These are phyloP conservation scores for Arthrobotrys musiformis DNA, from an alignment of 2,329 filamentous ascomycete species.

Conservation along the genomic window DNA sequence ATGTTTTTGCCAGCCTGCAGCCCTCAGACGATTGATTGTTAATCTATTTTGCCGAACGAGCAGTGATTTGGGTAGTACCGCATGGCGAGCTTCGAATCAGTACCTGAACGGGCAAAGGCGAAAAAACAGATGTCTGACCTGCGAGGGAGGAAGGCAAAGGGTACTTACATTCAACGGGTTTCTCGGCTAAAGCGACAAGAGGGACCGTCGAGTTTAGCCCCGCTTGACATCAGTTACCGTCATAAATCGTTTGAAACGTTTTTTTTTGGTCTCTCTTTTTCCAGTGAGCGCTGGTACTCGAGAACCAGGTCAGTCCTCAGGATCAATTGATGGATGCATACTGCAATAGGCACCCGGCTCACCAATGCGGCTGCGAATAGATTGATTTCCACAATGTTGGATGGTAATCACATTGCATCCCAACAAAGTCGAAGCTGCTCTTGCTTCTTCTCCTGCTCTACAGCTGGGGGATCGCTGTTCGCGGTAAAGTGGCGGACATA, in stretches of 20 bases:
- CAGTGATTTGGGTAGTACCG: constrained; percentile 36
- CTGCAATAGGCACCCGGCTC: neutral
- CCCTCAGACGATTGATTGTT: constrained; percentile 6
- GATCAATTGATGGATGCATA: constrained; percentile 9
- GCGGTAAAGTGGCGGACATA: constrained; percentile 23
- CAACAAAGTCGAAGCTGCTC: constrained; percentile 34
- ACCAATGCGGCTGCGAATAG: constrained; percentile 14
- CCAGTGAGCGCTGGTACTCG: neutral
- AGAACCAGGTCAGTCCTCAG: neutral
- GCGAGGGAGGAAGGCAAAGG: constrained; percentile 21
- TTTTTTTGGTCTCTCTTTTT: neutral
- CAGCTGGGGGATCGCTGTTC: neutral
- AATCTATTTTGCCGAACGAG: constrained; percentile 53
- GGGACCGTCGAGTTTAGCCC: constrained; percentile 37
- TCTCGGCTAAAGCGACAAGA: constrained; percentile 40
- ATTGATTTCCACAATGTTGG: constrained; percentile 5
- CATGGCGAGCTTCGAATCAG: constrained; percentile 49
- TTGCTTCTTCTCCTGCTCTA: neutral
- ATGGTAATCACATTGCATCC: constrained; percentile 51
- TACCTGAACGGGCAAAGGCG: constrained; percentile 46
- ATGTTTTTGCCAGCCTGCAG: constrained; percentile 32
- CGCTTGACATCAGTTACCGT: constrained; percentile 48
- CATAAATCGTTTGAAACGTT: neutral
- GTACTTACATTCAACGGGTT: neutral
- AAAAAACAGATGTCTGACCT: neutral